Evolutionary conservation across 2,329 filamentous ascomycete species (phyloP), one percentile per base, ranked within the genome.

Genomic region (Diaporthe sp.): DNA sequence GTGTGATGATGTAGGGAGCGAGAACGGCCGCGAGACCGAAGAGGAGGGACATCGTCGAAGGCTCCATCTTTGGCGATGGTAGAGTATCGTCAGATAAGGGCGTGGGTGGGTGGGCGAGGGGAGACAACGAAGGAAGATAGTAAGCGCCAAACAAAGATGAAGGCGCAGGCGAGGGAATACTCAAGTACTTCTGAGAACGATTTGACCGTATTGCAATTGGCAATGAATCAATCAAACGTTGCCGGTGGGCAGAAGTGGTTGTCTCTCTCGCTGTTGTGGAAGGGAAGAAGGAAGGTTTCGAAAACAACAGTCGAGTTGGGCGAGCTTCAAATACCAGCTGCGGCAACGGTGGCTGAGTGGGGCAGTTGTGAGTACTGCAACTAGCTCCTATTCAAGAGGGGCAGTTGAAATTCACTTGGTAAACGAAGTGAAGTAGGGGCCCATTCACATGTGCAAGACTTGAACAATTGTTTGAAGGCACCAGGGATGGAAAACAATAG

Each of bases 221-320:
- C 27, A n/a, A 47, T 44, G 27, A 59, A 17, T 71, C 55, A 61
- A 63, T 39, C 30, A 51, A 47, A 8, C 1, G 7, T 63, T 15
- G 69, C 25, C 35, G 32, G 4, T 63, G 69, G 42, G 32, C 55
- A 53, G 25, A 47, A 71, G 53, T 53, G 37, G 37, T 44, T n/a
- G 37, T 71, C 56, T 63, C 42, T 25, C 30, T 59, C 47, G 69
- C 35, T 47, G 69, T 32, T 39, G 69, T 30, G 30, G 69, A 61
- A 61, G 32, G 30, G 27, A 71, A 53, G 69, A 61, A 32, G 44
- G 44, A 9, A 53, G 25, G 44, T 3, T 42, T 71, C n/a, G 42
- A n/a, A 42, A 61, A 53, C 15, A 25, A 35, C 63, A 66, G 15
- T 66, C 63, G 4, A 5, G 3, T 7, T 66, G 44, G 44, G 30